Evolutionary conservation across 1,284 basidiomycete genomes (phyloP), one percentile per base, ranked within the genome.

Genomic region (Cutaneotrichosporon spelunceum): DNA sequence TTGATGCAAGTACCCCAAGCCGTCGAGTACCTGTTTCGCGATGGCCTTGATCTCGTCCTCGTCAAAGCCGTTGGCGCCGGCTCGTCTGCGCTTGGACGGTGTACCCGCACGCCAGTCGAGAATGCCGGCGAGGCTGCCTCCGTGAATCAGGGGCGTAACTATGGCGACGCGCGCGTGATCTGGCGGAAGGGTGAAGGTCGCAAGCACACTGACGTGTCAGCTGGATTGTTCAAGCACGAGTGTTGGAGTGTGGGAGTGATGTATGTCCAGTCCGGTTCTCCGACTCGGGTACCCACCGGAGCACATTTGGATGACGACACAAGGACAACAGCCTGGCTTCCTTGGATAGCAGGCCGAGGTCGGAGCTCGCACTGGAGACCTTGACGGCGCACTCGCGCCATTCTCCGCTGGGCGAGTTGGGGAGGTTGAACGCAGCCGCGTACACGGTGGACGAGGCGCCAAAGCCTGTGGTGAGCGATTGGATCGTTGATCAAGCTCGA

Each of bases 1-100:
- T 72, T 87, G 89, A 80, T 98, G 94, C 23, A 98, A 86, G 75
- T 93, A 95, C 68, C 80, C 84, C 64, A 99, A 83, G 8, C 87
- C 94, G 57, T 88, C 82, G 63, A 96, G 85, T 16, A 93, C 89
- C 79, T 99, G 96, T 39, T 93, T 86, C 45, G 88, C 83, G 7
- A 75, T 70, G 33, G 67, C 68, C 61, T 76, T 76, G 58, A 73
- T 65, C 62, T 78, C 76, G 27, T 78, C 76, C 57, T 78, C 76
- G 24, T 63, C 56, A 47, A 77, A 60, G 0, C 53, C 60, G n/a
- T 11, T 21, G 13, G 9, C 34, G 13, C 27, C 48, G 14, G 47
- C 23, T 16, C 26, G 24, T 6, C 48, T 7, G 13, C 48, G 48
- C 26, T 50, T 50, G 6, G 48, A 50, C 7, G 48, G 27, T 8